These are phyloP conservation scores for Linnemannia elongata DNA, from an alignment of 192 early-diverging fungal genomes.

Conservation along the genomic window DNA sequence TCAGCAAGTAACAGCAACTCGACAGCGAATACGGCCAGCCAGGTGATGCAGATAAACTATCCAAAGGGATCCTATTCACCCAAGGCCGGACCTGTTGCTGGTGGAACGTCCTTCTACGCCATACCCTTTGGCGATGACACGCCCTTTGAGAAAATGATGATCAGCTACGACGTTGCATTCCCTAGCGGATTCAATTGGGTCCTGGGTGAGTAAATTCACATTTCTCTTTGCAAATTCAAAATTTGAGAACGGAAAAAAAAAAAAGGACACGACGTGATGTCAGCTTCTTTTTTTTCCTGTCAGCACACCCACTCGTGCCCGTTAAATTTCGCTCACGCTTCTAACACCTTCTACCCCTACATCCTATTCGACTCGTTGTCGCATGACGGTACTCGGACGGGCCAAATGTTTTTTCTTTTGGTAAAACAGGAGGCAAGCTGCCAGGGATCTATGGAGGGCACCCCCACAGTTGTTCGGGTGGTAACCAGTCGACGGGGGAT, in stretches of 20 bases:
- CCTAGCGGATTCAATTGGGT: constrained; percentile 61
- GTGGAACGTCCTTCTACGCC: constrained; percentile 63
- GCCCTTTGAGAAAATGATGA: constrained; percentile 56
- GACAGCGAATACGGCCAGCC: not conserved
- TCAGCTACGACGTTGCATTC: constrained; percentile 64
- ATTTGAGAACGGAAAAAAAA: not conserved
- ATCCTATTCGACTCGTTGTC: not conserved
- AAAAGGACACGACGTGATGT: not conserved
- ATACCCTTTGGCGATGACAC: constrained; percentile 53
- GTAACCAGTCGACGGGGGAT: constrained; percentile 57
- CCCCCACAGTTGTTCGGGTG: constrained; percentile 62
- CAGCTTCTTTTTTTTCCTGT: not conserved
- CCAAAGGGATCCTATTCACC: constrained; percentile 62
- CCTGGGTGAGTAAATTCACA: constrained; percentile 25
- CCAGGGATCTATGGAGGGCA: constrained; percentile 63
- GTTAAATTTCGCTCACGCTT: not conserved
- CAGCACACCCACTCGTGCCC: not conserved
- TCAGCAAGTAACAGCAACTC: constrained; percentile 7
- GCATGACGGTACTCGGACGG: not conserved
- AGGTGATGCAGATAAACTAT: constrained; percentile 59
- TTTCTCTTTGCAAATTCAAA: not conserved
- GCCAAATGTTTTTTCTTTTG: not conserved
- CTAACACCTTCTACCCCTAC: not conserved
- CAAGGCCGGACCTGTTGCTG: constrained; percentile 30
- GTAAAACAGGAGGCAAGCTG: constrained; percentile 60